phyloP scores from a whole-genome alignment of 1,284 basidiomycete species.

The Mycosarcoma mackinlayi region DNA sequence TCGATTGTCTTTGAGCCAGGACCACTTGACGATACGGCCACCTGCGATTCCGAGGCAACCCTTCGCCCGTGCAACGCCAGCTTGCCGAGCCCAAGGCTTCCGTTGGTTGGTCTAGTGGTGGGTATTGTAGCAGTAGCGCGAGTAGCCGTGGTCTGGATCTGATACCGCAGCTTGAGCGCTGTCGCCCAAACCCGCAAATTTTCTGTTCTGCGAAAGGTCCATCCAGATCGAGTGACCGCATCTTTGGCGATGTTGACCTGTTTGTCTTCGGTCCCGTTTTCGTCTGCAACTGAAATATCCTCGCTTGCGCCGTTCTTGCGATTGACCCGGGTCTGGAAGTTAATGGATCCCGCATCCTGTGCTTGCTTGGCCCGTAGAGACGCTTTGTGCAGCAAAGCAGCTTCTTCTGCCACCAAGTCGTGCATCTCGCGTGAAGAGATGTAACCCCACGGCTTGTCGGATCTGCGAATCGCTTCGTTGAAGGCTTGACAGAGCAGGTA shows the following conservation, averaged over 20 bases:
- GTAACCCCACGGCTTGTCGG: constrained; percentile 86
- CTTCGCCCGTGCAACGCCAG: constrained; percentile 37
- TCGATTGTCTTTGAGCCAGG: constrained; percentile 20
- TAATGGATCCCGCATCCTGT: constrained; percentile 68
- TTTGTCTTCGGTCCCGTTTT: neutral
- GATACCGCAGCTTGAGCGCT: constrained; percentile 48
- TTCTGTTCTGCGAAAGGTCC: constrained; percentile 55
- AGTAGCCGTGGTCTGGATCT: constrained; percentile 37
- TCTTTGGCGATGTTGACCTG: neutral
- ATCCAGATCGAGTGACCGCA: constrained; percentile 27
- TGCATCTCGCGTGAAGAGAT: constrained; percentile 81
- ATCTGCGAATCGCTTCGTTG: constrained; percentile 80
- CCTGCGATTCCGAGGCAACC: constrained; percentile 30
- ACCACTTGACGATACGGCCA: neutral
- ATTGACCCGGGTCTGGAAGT: constrained; percentile 28
- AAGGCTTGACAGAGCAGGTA: constrained; percentile 82
- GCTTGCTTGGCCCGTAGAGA: constrained; percentile 57
- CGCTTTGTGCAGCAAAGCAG: constrained; percentile 60
- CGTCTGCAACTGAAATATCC: neutral
- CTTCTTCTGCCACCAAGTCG: constrained; percentile 68
- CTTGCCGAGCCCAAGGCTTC: constrained; percentile 37
- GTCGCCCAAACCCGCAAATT: constrained; percentile 52
- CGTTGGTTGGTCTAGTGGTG: constrained; percentile 11
- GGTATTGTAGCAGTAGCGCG: constrained; percentile 1
- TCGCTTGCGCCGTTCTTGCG: constrained; percentile 13